phyloP scores from a whole-genome alignment of 139 green algal genomes.

The Marvania coccoides region DNA sequence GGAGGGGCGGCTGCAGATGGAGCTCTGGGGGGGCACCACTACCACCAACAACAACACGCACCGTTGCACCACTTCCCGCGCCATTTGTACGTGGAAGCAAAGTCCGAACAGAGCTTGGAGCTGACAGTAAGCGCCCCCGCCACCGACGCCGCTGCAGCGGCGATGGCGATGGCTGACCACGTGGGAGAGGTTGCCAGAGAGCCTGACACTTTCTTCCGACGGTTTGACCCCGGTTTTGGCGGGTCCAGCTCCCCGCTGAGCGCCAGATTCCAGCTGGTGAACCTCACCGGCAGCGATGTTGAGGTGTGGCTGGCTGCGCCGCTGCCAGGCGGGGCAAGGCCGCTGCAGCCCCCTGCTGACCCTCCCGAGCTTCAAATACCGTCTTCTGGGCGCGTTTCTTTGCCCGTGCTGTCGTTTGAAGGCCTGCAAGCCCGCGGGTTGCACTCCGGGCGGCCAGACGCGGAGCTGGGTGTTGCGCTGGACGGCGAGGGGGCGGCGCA shows the following conservation, averaged over 20 bases:
- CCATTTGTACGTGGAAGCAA: neutral
- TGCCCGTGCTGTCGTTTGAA: conserved; percentile 3
- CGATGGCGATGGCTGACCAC: neutral
- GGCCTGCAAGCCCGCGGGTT: neutral
- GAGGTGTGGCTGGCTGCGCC: conserved; percentile 15
- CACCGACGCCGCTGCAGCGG: conserved; percentile 1
- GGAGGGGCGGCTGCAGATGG: neutral
- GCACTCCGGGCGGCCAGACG: neutral
- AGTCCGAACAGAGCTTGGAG: conserved; percentile 26
- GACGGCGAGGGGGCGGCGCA: neutral
- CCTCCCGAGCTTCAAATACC: neutral
- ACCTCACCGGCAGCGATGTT: conserved; percentile 22
- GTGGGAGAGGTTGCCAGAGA: neutral
- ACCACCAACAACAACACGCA: no score
- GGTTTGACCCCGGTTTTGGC: no score
- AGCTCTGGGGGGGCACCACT: neutral
- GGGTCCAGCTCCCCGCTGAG: neutral
- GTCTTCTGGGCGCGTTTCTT: neutral
- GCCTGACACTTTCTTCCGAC: neutral
- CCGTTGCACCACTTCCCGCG: no score
- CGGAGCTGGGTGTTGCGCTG: neutral
- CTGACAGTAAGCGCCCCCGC: conserved; percentile 31
- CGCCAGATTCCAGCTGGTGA: conserved; percentile 21
- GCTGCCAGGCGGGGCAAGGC: neutral
- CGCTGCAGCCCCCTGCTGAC: conserved; percentile 2